Percentiles rank a stretch among this genome's conserved stretches.
These are phyloP conservation scores for Cryptococcus sp. DNA, from an alignment of 1,284 basidiomycete genomes.

Conservation along the genomic window DNA sequence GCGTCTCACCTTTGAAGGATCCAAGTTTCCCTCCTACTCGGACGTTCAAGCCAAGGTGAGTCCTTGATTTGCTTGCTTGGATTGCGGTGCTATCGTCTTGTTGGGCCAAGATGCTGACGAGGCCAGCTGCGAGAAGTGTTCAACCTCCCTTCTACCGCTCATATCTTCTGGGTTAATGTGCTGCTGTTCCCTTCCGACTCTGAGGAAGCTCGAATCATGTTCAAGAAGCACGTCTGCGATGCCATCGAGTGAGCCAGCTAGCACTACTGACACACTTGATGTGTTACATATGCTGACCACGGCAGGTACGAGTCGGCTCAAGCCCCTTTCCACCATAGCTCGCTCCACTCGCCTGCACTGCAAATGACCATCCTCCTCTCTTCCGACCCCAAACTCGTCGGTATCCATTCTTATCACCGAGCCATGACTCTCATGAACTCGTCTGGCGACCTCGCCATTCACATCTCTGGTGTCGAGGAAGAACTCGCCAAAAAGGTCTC, in stretches of 20 bases:
- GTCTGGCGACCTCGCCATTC: slow-evolving; percentile 18
- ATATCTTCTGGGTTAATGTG: slow-evolving; percentile 43
- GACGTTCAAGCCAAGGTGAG: slow-evolving; percentile 43
- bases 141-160: slow-evolving; percentile 40
- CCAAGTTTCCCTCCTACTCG: slow-evolving; percentile 36
- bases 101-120: too few relatives aligned
- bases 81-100: too few relatives aligned
- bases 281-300: too few relatives aligned
- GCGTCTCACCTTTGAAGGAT: slow-evolving; percentile 36
- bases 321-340: slow-evolving; percentile 25
- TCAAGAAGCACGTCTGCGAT: slow-evolving; percentile 47
- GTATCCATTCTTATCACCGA: slow-evolving; percentile 40
- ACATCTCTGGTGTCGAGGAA: slow-evolving; percentile 24
- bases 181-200: slow-evolving; percentile 42
- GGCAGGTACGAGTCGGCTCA: slow-evolving; percentile 44
- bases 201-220: slow-evolving; percentile 40
- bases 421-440: slow-evolving; percentile 26
- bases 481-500: slow-evolving; percentile 26
- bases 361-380: slow-evolving; percentile 43
- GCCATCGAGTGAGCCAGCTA: slow-evolving; percentile 37
- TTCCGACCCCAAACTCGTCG: slow-evolving; percentile 39
- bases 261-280: background rate
- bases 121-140: slow-evolving; percentile 42
- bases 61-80: background rate
- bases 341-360: slow-evolving; percentile 35